phyloP scores from a whole-genome alignment of 148 eudicot species.

The Vaccinium vitisidaea region DNA sequence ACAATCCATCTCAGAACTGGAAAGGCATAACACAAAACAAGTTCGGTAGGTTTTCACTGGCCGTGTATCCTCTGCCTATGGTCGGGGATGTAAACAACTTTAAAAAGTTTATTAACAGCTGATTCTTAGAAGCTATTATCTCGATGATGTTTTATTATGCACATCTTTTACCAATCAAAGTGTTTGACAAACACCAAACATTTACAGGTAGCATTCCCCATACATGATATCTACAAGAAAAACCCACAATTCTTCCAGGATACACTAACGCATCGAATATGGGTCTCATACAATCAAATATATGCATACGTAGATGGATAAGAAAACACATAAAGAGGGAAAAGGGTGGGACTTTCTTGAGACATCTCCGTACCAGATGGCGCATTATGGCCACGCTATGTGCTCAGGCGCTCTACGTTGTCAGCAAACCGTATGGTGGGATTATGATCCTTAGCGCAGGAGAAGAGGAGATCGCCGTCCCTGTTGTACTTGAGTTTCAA shows the following conservation, averaged over 20 bases:
- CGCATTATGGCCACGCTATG: constrained; percentile 89
- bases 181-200: too few species aligned
- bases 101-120: too few species aligned
- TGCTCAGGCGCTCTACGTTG: constrained; percentile 82
- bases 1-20: not conserved
- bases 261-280: not conserved
- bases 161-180: too few species aligned
- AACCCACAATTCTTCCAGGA: not conserved
- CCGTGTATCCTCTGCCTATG: not conserved
- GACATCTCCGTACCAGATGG: constrained; percentile 89
- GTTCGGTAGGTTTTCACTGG: not conserved
- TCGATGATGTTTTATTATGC: too few species aligned
- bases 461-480: constrained; percentile 73
- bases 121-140: too few species aligned
- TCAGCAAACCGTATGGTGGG: constrained; percentile 73
- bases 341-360: constrained; percentile 40
- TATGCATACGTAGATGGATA: not conserved
- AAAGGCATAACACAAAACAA: not conserved
- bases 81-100: too few species aligned
- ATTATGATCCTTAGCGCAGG: constrained; percentile 60
- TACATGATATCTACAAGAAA: not conserved
- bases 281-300: not conserved
- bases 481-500: constrained; percentile 59
- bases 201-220: not conserved
- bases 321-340: not conserved